Base-by-base conservation (phyloP, 1,284 basidiomycete species). In the Fistulinella staudtii region DNA sequence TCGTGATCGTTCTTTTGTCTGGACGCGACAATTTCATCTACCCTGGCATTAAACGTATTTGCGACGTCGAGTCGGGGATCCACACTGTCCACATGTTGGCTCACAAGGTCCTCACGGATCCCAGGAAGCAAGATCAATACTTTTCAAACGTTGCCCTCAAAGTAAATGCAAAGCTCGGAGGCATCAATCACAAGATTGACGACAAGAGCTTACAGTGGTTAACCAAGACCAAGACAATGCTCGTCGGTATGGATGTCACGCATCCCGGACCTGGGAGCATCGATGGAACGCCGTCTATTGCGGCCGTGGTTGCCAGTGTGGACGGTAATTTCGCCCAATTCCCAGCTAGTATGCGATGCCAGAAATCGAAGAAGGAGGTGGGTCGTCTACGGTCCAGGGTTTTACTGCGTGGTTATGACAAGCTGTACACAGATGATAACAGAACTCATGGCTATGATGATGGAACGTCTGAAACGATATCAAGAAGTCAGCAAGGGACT, bases 181-280 rank as follows among this genome's bases (percentile, higher is more conserved):
- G 88, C 15, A 66, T 84, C 45, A 91, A 91, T 56, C 86, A 89
- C 54, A 64, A 64, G 15, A 62, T 89, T 25, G 82, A 85, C 53
- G 53, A 58, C 20, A 55, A 56, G 4, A 78, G 68, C 52, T 75
- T 79, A 64, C 49, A 42, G 8, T 83, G 78, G 80, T 61, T 89
- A 33, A 71, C 66, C 37, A 51, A 68, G 45, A 60, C 59, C 49
- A 72, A 79, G 5, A 89, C 87, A 0, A 90, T 91, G 83, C 60
- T 91, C 23, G 78, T 90, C 9, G 88, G 88, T 5, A 89, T 89
- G 65, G 88, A 91, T 56, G 88, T 91, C 13, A 89, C 87, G 1
- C 89, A 90, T 64, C 85, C 86, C 2, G 74, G 82, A 0, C 79
- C 80, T 1, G 70, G 65, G 8, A 84, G 81, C 55, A 60, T 66